Evolutionary conservation across 2,329 filamentous ascomycete species (phyloP), one percentile per base, ranked within the genome.

Genomic region (Colletotrichum eleusines): DNA sequence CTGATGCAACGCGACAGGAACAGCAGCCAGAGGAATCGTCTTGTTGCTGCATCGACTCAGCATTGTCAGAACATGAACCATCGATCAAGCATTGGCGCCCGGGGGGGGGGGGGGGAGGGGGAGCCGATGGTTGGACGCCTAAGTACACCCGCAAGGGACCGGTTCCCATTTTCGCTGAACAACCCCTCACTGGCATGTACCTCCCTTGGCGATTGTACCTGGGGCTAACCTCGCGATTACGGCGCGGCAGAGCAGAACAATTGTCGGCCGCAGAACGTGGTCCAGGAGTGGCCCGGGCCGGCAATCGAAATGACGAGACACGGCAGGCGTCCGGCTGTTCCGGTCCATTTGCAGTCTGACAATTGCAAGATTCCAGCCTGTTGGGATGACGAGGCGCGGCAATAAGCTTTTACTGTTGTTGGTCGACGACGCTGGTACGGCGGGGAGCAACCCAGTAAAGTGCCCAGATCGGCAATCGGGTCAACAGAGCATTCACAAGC

Each of bases 401-500:
- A 38, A 38, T 38, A 23, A 28, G 42, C 58, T 48, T 54, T 54
- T 28, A 23, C 11, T 16, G 11, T 8, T 16, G 18, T 23, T 18
- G 33, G 33, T 16, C 2, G 14, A 38, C 16, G 33, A 55, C n/a
- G 14, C 20, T 26, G 50, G 8, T 5, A 11, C 9, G 16, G 28
- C 50, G 50, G n/a, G 26, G 23, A 63, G 42, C 40, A 44, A 50
- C 31, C 23, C 46, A 33, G 31, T 6, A 16, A 28, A n/a, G 44
- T 16, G 18, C 35, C 31, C 53, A 51, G 46, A 35, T 50, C 42
- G 14, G 53, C n/a, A n/a, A 31, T 60, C 54, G 46, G 51, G 28
- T 60, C 55, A 48, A 46, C 44, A 58, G 44, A 70, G 63, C 28
- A n/a, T 44, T 61, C 35, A 42, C 61, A 42, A 70, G 67, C 48